Evolutionary conservation across 495 filamentous ascomycete genomes (phyloP).

Genomic region (Aspergillus sparsus): DNA sequence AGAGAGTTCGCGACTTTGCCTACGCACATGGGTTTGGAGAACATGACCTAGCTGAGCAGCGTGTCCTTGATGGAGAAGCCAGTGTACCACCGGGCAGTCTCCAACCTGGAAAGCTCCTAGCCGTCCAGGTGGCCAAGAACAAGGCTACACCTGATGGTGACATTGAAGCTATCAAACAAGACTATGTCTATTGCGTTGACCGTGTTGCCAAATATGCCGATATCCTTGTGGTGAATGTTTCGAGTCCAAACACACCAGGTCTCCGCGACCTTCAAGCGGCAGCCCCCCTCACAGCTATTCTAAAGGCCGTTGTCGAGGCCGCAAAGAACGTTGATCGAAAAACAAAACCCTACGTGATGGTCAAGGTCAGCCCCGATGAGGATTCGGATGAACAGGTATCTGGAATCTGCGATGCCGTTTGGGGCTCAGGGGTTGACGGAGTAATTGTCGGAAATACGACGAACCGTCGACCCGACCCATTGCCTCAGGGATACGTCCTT

Average conservation of each 20-base stretch:
- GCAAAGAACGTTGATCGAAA: slow-evolving; percentile 65
- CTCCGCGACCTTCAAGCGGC: slow-evolving; percentile 79
- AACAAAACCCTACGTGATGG: slow-evolving; percentile 83
- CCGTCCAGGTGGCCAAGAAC: slow-evolving; percentile 98
- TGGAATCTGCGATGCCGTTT: slow-evolving; percentile 86
- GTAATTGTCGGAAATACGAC: slow-evolving; percentile 99
- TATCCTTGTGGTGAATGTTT: slow-evolving; percentile 94
- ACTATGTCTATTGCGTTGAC: slow-evolving; percentile 86
- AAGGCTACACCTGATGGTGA: slow-evolving; percentile 82
- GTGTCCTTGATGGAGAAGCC: slow-evolving; percentile 70
- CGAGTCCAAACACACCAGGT: slow-evolving; percentile 92
- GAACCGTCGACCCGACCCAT: slow-evolving; percentile 69
- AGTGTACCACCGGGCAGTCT: slow-evolving; percentile 73
- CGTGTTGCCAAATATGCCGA: slow-evolving; percentile 83
- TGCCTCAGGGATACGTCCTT: slow-evolving; percentile 63
- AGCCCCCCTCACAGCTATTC: slow-evolving; percentile 75
- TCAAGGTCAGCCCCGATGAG: slow-evolving; percentile 96
- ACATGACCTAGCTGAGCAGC: slow-evolving; percentile 62
- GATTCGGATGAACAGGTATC: slow-evolving; percentile 77
- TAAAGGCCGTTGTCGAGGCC: slow-evolving; percentile 79
- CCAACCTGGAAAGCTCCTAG: slow-evolving; percentile 69
- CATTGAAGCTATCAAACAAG: slow-evolving; percentile 75
- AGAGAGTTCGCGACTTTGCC: slow-evolving; percentile 76
- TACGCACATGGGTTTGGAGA: slow-evolving; percentile 64
- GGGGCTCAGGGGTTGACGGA: slow-evolving; percentile 81